A percentile compares a stretch with the other conserved stretches of the same genome.
These are phyloP conservation scores for Cunninghamia lanceolata DNA, from an alignment of 75 land plant genomes.

Conservation along the genomic window DNA sequence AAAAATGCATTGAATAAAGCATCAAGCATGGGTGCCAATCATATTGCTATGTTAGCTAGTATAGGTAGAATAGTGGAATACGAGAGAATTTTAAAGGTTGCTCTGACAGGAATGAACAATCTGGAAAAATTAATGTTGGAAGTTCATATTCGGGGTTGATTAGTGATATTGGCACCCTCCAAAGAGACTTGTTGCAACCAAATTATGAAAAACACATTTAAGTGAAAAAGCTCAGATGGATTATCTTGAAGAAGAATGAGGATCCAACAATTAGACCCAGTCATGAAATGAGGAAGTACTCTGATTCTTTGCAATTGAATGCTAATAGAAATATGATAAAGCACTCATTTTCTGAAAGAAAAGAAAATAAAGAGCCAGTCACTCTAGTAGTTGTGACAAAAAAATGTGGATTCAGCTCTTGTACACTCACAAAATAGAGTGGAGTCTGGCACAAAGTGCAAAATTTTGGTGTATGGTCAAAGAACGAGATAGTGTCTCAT, in stretches of 20 bases:
- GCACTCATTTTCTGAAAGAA: background rate
- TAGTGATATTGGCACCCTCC: slow-evolving; percentile 40
- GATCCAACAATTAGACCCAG: background rate
- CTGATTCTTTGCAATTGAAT: background rate
- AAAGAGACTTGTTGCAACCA: slow-evolving; percentile 42
- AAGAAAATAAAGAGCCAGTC: slow-evolving; percentile 7
- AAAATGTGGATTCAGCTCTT: background rate
- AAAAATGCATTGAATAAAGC: background rate
- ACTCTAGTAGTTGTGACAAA: background rate
- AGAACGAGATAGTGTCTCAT: too few species aligned
- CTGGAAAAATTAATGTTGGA: slow-evolving; percentile 17
- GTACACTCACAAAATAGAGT: background rate
- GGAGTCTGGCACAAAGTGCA: too few species aligned
- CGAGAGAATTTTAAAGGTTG: slow-evolving; percentile 4
- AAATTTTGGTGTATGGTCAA: too few species aligned
- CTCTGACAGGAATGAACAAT: slow-evolving; percentile 3
- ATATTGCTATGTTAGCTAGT: background rate
- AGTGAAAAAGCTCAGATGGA: background rate
- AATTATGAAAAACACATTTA: slow-evolving; percentile 1
- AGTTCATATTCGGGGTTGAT: slow-evolving; percentile 35
- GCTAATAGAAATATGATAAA: background rate
- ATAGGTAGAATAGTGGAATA: background rate
- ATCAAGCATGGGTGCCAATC: background rate
- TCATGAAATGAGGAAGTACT: background rate
- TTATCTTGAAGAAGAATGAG: background rate